Evolutionary conservation across 108 stramenopile genomes (phyloP), one percentile per base, ranked within the genome.

Genomic region (Skeletonema potamos): DNA sequence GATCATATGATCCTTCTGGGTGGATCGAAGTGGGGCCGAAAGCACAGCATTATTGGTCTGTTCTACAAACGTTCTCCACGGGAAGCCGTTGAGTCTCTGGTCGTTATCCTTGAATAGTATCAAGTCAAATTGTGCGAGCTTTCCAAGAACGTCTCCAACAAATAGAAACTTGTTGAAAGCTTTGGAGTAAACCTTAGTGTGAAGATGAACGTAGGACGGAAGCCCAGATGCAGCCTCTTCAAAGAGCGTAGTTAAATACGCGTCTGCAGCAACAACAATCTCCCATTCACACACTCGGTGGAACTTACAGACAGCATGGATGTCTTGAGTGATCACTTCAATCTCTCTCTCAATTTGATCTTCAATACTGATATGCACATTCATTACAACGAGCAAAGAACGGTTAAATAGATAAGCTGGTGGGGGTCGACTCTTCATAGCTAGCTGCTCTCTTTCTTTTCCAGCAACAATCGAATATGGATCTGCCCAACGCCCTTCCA

Each of bases 91-190:
- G 9, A 61, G 9, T 27, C 29, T 27, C 28, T 30, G 27, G 29
- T 61, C 60, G 15, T 61, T 59, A 27, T 59, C 58, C 8, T 59
- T 59, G 27, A 59, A 27, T 5, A 59, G 27, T 6, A 59, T 22
- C 27, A 30, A 30, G 27, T 61, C 60, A 61, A 33, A 61, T 6
- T 61, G 10, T 32, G 27, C 39, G 2, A 41, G 28, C 60, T 15
- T 27, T 0, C 18, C 8, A 32, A 18, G 29, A 30, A 30, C 26
- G 29, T 61, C 33, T 61, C 29, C 15, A 30, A 32, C 29, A 24
- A 61, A 61, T 4, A 0, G 12, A 12, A 61, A 61, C 27, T 61
- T 61, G 29, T 32, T 32, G 29, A 32, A 29, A 18, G 28, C 30
- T 3, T 30, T 10, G 2, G 26, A 5, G 9, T 59, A 26, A 5